phyloP scores from a whole-genome alignment of 2,329 filamentous ascomycete species.

The Calonectria crousiana region DNA sequence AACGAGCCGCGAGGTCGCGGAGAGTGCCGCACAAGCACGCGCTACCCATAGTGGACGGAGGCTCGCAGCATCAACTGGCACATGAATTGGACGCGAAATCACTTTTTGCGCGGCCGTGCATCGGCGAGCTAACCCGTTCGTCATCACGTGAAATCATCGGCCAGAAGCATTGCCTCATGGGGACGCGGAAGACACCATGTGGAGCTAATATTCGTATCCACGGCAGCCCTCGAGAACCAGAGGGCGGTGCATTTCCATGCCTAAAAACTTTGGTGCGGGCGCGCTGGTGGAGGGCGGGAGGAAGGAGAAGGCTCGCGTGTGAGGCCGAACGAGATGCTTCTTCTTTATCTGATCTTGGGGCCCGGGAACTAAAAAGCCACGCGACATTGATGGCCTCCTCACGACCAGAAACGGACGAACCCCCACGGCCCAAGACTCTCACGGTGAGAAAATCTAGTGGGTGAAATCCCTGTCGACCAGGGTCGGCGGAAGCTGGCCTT shows the following conservation, averaged over 20 bases:
- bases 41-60: slow-evolving; percentile 5
- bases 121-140: background rate
- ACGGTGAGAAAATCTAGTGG: background rate
- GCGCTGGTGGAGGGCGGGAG: background rate
- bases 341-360: background rate
- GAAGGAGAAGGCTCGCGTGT: background rate
- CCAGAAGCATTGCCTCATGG: background rate
- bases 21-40: slow-evolving; percentile 43
- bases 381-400: background rate
- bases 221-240: background rate
- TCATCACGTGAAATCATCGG: background rate
- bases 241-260: background rate
- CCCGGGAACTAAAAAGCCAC: background rate
- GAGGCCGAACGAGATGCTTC: background rate
- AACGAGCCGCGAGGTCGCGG: slow-evolving; percentile 35
- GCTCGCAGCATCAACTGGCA: background rate
- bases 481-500: background rate
- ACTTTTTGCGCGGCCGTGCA: background rate
- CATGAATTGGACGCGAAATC: background rate
- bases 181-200: background rate
- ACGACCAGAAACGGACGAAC: background rate
- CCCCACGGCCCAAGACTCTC: slow-evolving; percentile 1
- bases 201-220: slow-evolving; percentile 1
- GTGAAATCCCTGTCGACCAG: slow-evolving; percentile 2
- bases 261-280: too few relatives aligned